phyloP scores from a whole-genome alignment of 73 alveolate genomes.

The Paramecium pentaurelia region DNA sequence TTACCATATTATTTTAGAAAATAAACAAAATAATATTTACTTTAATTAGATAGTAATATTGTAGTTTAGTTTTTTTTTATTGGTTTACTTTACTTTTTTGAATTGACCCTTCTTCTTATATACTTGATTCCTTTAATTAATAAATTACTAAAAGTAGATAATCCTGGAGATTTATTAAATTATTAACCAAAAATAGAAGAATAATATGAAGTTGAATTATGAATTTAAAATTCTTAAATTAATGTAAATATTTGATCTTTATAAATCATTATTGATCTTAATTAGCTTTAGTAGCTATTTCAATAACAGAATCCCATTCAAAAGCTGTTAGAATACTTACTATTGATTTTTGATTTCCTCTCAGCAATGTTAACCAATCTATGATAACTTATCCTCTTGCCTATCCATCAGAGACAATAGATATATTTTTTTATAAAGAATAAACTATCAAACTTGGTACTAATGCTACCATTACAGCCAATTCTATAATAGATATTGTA shows the following conservation, averaged over 20 bases:
- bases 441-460: neutral
- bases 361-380: neutral
- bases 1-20: neutral
- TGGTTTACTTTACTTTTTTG: neutral
- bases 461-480: conserved; percentile 10
- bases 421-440: neutral
- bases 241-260: neutral
- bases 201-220: neutral
- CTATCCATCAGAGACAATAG: neutral
- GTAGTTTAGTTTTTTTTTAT: neutral
- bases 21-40: neutral
- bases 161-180: neutral
- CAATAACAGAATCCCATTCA: conserved; percentile 19
- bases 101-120: neutral
- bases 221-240: neutral
- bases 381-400: conserved; percentile 43
- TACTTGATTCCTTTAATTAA: neutral
- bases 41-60: neutral
- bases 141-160: neutral
- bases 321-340: neutral
- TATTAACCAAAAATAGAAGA: neutral
- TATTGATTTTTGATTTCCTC: neutral
- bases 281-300: neutral
- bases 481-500: neutral
- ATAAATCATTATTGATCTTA: neutral